These are phyloP conservation scores for Wickerhamiella domercqiae DNA, from an alignment of 805 yeast species.

Conservation along the genomic window DNA sequence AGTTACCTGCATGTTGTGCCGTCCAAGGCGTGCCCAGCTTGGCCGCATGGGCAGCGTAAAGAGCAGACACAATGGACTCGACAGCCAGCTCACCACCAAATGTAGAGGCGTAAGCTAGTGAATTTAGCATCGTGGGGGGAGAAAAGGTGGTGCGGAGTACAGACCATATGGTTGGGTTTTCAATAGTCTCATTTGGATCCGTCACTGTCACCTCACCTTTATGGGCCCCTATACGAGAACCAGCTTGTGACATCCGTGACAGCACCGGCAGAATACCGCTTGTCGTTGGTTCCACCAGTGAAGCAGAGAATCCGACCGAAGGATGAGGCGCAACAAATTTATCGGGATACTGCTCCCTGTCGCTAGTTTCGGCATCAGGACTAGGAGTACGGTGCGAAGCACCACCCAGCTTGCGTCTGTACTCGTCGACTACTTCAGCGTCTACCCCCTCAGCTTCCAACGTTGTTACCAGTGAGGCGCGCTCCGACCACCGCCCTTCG, in stretches of 20 bases:
- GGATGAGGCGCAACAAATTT: not conserved
- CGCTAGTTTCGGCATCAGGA: constrained; percentile 1
- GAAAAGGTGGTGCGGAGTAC: constrained; percentile 6
- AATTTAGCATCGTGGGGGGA: constrained; percentile 6
- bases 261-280: not conserved
- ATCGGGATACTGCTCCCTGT: not conserved
- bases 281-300: not conserved
- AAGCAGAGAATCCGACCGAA: not conserved
- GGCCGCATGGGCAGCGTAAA: constrained; percentile 10
- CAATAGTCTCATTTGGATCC: constrained; percentile 5
- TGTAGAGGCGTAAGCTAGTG: constrained; percentile 10
- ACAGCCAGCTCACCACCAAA: constrained; percentile 14
- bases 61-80: constrained; percentile 9
- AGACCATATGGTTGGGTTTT: constrained; percentile 5
- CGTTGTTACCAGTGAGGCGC: constrained; percentile 12
- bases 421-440: not conserved
- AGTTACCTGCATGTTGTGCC: constrained; percentile 7
- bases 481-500: constrained; percentile 24
- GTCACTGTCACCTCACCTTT: constrained; percentile 5
- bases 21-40: constrained; percentile 7
- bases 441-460: constrained; percentile 1
- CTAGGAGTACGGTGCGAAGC: not conserved
- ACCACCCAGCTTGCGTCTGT: not conserved
- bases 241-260: not conserved
- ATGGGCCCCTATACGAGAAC: not conserved